Evolutionary conservation across 805 yeast genomes (phyloP).

Genomic region (Debaryomyces maramus): DNA sequence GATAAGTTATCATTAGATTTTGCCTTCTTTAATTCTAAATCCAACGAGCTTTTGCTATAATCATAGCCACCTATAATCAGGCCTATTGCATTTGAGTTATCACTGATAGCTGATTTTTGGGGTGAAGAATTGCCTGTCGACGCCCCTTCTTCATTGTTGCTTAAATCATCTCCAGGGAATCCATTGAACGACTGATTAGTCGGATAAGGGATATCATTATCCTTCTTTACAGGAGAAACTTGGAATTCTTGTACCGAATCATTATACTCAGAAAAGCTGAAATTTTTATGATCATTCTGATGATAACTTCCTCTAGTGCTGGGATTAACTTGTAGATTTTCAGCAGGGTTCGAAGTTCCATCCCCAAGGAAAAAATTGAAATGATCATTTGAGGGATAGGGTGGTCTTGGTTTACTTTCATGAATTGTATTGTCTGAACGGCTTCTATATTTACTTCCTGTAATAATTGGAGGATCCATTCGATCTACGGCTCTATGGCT

Average conservation of each 20-base stretch:
- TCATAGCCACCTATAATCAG: conserved; percentile 31
- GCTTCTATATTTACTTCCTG: background rate
- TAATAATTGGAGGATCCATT: too few relatives aligned
- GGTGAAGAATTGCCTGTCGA: conserved; percentile 9
- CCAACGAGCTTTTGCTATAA: conserved; percentile 25
- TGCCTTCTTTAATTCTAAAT: conserved; percentile 5
- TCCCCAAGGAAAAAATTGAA: conserved; percentile 6
- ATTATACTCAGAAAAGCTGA: conserved; percentile 28
- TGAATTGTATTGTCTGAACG: background rate
- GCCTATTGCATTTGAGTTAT: conserved; percentile 25
- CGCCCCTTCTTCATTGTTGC: conserved; percentile 1
- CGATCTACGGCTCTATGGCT: too few relatives aligned
- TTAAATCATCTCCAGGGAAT: conserved; percentile 2
- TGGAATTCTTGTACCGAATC: conserved; percentile 22
- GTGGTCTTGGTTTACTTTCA: conserved; percentile 1
- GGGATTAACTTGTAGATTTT: background rate
- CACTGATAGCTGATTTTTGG: conserved; percentile 19
- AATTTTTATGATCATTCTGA: conserved; percentile 6
- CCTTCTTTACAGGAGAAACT: conserved; percentile 15
- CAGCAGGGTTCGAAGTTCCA: conserved; percentile 4
- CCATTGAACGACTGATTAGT: background rate
- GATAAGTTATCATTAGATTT: too few relatives aligned
- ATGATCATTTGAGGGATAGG: conserved; percentile 5
- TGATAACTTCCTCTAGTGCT: background rate
- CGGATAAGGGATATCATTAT: background rate